These are phyloP conservation scores for Heliosperma pusillum DNA, from an alignment of 148 eudicot species.

Conservation along the genomic window DNA sequence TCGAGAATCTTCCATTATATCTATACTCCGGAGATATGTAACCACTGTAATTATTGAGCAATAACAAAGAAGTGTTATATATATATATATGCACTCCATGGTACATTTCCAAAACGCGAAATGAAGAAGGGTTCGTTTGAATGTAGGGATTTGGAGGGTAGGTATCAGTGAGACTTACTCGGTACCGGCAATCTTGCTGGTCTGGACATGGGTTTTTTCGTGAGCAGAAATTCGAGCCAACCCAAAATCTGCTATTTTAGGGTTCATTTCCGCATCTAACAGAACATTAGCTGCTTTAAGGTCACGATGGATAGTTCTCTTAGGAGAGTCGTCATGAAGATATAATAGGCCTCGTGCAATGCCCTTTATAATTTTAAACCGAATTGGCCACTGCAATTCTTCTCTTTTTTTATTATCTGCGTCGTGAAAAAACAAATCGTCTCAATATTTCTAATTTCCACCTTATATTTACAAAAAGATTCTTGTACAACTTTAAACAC, in stretches of 20 bases:
- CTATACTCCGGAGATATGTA: constrained; percentile 22
- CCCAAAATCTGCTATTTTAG: constrained; percentile 15
- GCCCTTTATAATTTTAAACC: constrained; percentile 6
- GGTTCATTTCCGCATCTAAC: constrained; percentile 13
- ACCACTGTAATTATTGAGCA: not conserved
- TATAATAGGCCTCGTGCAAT: constrained; percentile 17
- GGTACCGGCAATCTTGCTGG: constrained; percentile 3
- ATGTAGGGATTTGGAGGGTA: too few species aligned
- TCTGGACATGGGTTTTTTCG: constrained; percentile 13
- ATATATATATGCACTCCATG: too few species aligned
- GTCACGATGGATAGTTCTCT: constrained; percentile 15
- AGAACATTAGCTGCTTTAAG: constrained; percentile 14
- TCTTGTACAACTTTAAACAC: too few species aligned
- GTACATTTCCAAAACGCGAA: too few species aligned
- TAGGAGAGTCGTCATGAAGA: constrained; percentile 17
- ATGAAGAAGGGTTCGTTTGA: too few species aligned
- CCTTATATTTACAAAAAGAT: too few species aligned
- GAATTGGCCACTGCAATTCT: not conserved
- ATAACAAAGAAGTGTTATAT: too few species aligned
- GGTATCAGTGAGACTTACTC: constrained; percentile 5
- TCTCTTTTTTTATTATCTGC: constrained; percentile 7
- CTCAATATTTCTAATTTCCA: too few species aligned
- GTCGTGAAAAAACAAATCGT: not conserved
- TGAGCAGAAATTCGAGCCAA: constrained; percentile 8
- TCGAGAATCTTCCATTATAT: constrained; percentile 9